These are phyloP conservation scores for Hirsutella rhossiliensis DNA, from an alignment of 2,329 filamentous ascomycete genomes.

Conservation along the genomic window DNA sequence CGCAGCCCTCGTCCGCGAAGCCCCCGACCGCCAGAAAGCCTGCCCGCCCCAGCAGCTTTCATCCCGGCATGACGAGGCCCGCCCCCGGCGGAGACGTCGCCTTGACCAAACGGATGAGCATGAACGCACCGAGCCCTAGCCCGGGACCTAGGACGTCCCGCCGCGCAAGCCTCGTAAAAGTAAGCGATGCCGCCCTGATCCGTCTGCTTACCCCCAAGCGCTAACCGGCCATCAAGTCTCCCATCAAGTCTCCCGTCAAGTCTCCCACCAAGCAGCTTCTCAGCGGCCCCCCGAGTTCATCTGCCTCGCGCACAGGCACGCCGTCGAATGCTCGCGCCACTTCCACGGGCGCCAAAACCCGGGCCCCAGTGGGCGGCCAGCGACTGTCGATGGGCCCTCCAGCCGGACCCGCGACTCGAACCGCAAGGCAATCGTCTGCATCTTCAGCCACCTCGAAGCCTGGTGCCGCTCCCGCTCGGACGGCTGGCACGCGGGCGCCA, in stretches of 20 bases:
- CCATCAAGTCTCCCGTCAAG: conserved; percentile 45
- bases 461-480: conserved; percentile 20
- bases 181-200: conserved; percentile 20
- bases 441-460: conserved; percentile 26
- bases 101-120: conserved; percentile 50
- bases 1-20: conserved; percentile 29
- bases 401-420: conserved; percentile 30
- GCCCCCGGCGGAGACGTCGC: conserved; percentile 37
- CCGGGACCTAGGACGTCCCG: conserved; percentile 47
- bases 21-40: conserved; percentile 25
- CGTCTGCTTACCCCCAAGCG: background rate
- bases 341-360: conserved; percentile 34
- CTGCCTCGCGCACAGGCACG: conserved; percentile 52
- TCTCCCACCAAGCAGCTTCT: conserved; percentile 64
- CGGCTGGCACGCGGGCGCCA: conserved; percentile 28
- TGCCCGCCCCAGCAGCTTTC: conserved; percentile 38
- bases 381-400: conserved; percentile 61
- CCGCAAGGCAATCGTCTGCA: conserved; percentile 30
- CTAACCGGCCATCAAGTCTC: conserved; percentile 42
- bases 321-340: conserved; percentile 42
- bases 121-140: conserved; percentile 62
- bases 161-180: conserved; percentile 43
- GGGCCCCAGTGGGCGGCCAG: conserved; percentile 39
- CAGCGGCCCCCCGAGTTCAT: conserved; percentile 40
- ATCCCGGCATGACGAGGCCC: conserved; percentile 23